Conservation (phyloP, 441 rosid genomes). For the Erysimum pusillum region DNA sequence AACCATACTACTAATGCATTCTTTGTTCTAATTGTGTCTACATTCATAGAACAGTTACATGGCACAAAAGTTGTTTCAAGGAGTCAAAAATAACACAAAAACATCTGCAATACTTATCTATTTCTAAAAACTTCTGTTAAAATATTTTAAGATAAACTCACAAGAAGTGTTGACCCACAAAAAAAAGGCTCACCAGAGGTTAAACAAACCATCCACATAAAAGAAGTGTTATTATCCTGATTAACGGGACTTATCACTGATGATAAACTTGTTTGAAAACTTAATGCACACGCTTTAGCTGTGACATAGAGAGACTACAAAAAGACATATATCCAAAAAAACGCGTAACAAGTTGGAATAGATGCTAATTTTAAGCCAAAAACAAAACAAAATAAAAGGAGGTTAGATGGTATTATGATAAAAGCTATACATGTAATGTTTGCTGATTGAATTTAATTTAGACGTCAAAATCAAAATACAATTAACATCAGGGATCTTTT, state of each 20-base stretch:
- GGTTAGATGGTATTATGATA: no score
- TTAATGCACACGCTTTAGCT: background rate
- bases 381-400: background rate
- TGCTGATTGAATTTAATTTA: background rate
- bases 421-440: background rate
- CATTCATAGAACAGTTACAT: conserved; percentile 16
- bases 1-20: background rate
- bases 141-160: background rate
- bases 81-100: background rate
- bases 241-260: background rate
- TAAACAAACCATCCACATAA: conserved; percentile 3
- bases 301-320: background rate
- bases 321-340: no score
- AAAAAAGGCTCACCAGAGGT: background rate
- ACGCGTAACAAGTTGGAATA: background rate
- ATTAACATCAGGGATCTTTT: conserved; percentile 7
- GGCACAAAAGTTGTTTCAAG: background rate
- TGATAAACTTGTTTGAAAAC: background rate
- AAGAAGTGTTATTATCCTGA: conserved; percentile 2
- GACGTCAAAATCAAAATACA: conserved; percentile 6
- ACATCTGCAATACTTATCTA: background rate
- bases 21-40: background rate
- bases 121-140: background rate
- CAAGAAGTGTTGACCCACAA: background rate
- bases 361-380: background rate